These are phyloP conservation scores for Epithemia pelagica DNA, from an alignment of 108 stramenopile species.

Conservation along the genomic window DNA sequence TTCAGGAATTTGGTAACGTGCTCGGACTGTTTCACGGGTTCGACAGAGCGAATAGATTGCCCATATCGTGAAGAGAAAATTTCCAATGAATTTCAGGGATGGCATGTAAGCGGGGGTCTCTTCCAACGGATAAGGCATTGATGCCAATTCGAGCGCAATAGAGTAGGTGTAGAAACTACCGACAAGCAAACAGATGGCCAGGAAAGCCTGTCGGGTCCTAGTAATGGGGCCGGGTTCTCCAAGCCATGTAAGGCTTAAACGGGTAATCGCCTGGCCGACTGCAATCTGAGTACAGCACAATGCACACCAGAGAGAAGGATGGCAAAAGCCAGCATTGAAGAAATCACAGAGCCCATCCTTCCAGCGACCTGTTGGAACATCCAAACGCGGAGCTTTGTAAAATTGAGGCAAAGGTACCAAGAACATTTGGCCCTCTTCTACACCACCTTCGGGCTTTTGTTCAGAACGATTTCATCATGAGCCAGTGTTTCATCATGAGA, in stretches of 20 bases:
- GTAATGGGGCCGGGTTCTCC: conserved; percentile 43
- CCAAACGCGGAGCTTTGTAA: conserved; percentile 28
- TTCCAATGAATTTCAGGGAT: conserved; percentile 42
- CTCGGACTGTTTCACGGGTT: conserved; percentile 59
- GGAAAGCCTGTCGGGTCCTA: conserved; percentile 54
- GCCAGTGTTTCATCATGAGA: conserved; percentile 23
- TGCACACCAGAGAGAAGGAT: conserved; percentile 64
- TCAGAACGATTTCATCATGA: too few species aligned
- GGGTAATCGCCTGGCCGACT: conserved; percentile 77
- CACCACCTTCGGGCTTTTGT: conserved; percentile 65
- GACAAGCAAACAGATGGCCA: conserved; percentile 47
- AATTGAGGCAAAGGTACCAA: conserved; percentile 43
- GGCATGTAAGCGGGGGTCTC: conserved; percentile 16
- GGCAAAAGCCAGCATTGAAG: conserved; percentile 44
- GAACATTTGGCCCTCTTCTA: conserved; percentile 69
- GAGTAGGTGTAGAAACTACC: conserved; percentile 51
- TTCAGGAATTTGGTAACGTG: conserved; percentile 72
- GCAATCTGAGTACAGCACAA: conserved; percentile 59
- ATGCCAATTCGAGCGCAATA: conserved; percentile 37
- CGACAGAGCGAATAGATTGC: conserved; percentile 60
- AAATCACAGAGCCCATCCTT: conserved; percentile 70
- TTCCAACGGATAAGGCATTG: conserved; percentile 21
- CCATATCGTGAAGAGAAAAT: conserved; percentile 56
- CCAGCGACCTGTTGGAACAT: conserved; percentile 70
- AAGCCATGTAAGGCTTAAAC: conserved; percentile 73